Conservation (phyloP, 352 stramenopile species). For the Globisporangium canariense region DNA sequence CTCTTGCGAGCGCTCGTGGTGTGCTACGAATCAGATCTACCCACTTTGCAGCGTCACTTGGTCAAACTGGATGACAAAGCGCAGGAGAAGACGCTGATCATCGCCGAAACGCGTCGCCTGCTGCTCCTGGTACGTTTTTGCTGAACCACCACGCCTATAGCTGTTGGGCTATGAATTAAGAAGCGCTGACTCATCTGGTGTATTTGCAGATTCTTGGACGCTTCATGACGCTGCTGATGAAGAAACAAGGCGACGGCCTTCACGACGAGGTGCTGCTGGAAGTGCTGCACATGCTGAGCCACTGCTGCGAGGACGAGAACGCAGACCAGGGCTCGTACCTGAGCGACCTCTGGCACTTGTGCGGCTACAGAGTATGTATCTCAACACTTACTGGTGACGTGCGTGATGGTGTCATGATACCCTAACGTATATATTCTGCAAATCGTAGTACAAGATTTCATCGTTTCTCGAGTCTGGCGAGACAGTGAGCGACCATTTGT, state of each 20-base stretch:
- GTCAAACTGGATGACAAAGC: constrained; percentile 38
- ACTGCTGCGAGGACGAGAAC: constrained; percentile 44
- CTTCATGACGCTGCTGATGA: constrained; percentile 38
- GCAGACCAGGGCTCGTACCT: constrained; percentile 64
- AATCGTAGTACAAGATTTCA: constrained; percentile 38
- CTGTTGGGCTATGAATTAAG: too few relatives aligned
- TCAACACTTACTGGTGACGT: too few relatives aligned
- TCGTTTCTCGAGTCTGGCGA: constrained; percentile 50
- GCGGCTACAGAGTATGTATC: constrained; percentile 39
- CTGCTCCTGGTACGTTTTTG: constrained; percentile 34
- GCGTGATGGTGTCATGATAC: background rate
- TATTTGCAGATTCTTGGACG: constrained; percentile 19
- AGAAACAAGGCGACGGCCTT: constrained; percentile 20
- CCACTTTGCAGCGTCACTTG: constrained; percentile 41
- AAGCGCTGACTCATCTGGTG: background rate
- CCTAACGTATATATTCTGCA: background rate
- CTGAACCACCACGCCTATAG: background rate
- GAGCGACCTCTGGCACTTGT: constrained; percentile 70
- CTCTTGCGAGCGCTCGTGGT: constrained; percentile 46
- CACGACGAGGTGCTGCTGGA: constrained; percentile 47
- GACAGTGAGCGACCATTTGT: constrained; percentile 55
- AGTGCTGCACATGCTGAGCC: constrained; percentile 59
- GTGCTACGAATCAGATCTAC: constrained; percentile 61
- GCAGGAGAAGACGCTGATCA: constrained; percentile 26
- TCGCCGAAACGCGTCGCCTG: constrained; percentile 43